Base-by-base conservation (phyloP, 306 rosid species). In the peach (Prunus persica) region DNA sequence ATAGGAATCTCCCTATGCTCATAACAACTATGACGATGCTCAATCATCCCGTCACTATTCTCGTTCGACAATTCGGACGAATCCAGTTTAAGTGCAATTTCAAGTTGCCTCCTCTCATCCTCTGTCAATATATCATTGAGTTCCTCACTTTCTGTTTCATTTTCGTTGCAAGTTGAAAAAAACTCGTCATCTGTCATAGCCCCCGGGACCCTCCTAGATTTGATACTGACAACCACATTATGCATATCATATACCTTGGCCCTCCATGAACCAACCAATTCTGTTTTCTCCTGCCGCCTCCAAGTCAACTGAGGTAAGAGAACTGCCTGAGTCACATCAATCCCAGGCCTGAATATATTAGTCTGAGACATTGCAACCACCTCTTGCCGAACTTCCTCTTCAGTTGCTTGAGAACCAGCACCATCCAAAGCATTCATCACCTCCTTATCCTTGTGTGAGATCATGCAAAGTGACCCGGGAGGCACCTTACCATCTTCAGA, bases 211-310 rank as follows among this genome's bases (percentile, higher is more conserved):
- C 88, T 84, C 85, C 98, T 86, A 69, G 99, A 96, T 76, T 92
- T 96, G 73, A 96, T 87, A 85, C 98, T 92, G 63, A 96, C 98
- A 74, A 92, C 93, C 75, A 96, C 97, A 83, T 91, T 91, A 82
- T 96, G 98, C 97, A 96, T 96, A 78, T 96, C 98, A 62, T 92
- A 96, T 50, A 96, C 99, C 90, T 91, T 96, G 28, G 98, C 97
- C 82, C 82, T 96, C 99, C 99, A 96, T 43, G 84, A 0, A 24
- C 99, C 99, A 22, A 96, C 96, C 88, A 79, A 83, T 85, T 96
- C 99, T 8, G 89, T 86, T 77, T 74, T 96, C 88, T 96, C 99
- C 67, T 92, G 98, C 65, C 99, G 89, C 81, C 99, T 88, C 99
- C 99, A 96, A 41, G 96, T 92, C 86, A 92, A 47, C 72, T 96